Evolutionary conservation across 306 rosid genomes (phyloP).

Genomic region (Chamaecrista fasciculata): DNA sequence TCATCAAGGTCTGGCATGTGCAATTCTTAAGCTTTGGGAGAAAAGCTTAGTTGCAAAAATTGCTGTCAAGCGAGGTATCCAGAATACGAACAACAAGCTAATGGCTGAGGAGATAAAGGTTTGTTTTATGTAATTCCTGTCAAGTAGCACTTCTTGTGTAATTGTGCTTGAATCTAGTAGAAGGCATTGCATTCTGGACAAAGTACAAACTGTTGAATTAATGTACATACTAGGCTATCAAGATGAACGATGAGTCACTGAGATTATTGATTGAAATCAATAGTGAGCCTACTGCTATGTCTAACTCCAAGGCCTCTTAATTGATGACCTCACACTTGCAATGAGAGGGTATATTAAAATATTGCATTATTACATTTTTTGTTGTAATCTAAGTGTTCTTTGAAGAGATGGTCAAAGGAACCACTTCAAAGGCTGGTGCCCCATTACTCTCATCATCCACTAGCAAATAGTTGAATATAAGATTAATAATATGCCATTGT

Average conservation of each 20-base stretch:
- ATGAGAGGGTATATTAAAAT: background rate
- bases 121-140: slow-evolving; percentile 31
- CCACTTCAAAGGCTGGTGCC: background rate
- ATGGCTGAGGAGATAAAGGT: slow-evolving; percentile 96
- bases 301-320: background rate
- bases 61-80: slow-evolving; percentile 93
- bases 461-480: background rate
- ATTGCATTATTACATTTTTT: background rate
- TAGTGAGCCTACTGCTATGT: background rate
- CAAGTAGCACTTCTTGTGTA: slow-evolving; percentile 10
- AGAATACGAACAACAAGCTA: slow-evolving; percentile 91
- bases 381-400: background rate
- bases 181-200: slow-evolving; percentile 15
- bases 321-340: background rate
- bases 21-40: slow-evolving; percentile 90
- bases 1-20: slow-evolving; percentile 89
- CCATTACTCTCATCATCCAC: background rate
- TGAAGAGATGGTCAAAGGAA: background rate
- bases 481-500: background rate
- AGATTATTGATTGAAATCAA: background rate
- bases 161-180: slow-evolving; percentile 13
- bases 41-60: slow-evolving; percentile 82
- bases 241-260: slow-evolving; percentile 1
- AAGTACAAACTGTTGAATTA: slow-evolving; percentile 14
- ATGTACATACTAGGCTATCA: background rate